phyloP scores from a whole-genome alignment of 1,284 basidiomycete genomes.

The Papiliotrema laurentii region DNA sequence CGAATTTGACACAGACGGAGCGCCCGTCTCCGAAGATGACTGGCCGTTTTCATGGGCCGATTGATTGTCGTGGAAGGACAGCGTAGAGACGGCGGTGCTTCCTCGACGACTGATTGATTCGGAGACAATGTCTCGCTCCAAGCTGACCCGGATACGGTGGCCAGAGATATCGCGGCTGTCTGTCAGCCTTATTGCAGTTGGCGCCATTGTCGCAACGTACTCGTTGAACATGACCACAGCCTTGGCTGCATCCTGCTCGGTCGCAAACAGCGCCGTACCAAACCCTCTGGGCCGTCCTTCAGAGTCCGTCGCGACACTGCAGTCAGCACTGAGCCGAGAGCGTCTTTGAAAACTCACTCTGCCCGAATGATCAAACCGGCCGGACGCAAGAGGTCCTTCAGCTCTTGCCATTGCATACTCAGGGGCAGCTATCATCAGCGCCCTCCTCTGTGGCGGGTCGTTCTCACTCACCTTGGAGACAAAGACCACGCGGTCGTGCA shows the following conservation, averaged over 20 bases:
- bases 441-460: neutral
- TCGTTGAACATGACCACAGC: conserved; percentile 83
- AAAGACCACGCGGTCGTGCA: conserved; percentile 59
- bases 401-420: conserved; percentile 95
- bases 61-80: neutral
- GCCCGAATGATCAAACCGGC: conserved; percentile 82
- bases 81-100: neutral
- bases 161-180: conserved; percentile 41
- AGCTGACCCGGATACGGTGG: conserved; percentile 35
- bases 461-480: conserved; percentile 55
- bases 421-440: conserved; percentile 68
- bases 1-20: neutral
- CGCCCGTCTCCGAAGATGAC: neutral
- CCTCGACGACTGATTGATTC: conserved; percentile 5
- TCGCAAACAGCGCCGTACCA: conserved; percentile 80
- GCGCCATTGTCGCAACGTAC: conserved; percentile 51
- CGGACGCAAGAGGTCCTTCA: conserved; percentile 86
- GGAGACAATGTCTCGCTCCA: conserved; percentile 31
- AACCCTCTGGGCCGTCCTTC: conserved; percentile 83
- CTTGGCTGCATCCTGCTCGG: conserved; percentile 75
- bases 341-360: conserved; percentile 50
- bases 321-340: conserved; percentile 4
- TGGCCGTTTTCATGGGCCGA: neutral
- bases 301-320: conserved; percentile 67
- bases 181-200: neutral